Conservation (phyloP, 805 yeast genomes). For the Sugiyamaella smithiae region DNA sequence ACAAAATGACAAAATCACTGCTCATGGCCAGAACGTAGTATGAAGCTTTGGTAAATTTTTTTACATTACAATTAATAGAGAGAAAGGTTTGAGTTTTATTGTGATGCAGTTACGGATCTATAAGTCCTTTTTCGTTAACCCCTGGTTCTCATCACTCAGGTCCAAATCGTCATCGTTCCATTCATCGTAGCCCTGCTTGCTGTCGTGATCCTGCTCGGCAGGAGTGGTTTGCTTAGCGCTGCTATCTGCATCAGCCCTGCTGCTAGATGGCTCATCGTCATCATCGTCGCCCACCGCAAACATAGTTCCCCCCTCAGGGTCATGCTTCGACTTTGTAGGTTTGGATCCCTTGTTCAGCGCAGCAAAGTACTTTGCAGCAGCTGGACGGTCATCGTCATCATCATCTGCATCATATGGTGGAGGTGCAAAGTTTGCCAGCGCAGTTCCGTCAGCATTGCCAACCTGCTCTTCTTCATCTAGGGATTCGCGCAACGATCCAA, state of each 20-base stretch:
- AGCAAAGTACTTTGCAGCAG: slow-evolving; percentile 9
- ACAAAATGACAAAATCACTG: too few species aligned
- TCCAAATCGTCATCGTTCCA: slow-evolving; percentile 22
- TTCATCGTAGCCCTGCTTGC: slow-evolving; percentile 13
- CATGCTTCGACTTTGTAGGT: neutral
- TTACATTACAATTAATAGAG: too few species aligned
- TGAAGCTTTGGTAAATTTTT: too few species aligned
- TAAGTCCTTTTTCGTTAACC: slow-evolving; percentile 2
- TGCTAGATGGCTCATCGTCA: slow-evolving; percentile 23
- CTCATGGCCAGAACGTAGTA: too few species aligned
- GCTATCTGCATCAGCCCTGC: neutral
- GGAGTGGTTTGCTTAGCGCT: neutral
- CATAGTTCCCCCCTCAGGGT: too few species aligned
- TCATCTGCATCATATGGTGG: slow-evolving; percentile 9
- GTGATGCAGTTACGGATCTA: too few species aligned
- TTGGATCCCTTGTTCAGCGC: neutral
- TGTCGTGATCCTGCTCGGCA: neutral
- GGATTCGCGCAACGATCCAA: slow-evolving; percentile 49
- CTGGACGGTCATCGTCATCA: slow-evolving; percentile 11
- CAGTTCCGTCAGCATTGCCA: slow-evolving; percentile 3
- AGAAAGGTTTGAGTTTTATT: too few species aligned
- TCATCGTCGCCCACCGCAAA: slow-evolving; percentile 29
- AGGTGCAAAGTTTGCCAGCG: slow-evolving; percentile 9
- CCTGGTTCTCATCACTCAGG: slow-evolving; percentile 8
- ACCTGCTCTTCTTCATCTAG: slow-evolving; percentile 38